Evolutionary conservation across 2,329 filamentous ascomycete species (phyloP), one percentile per base, ranked within the genome.

Genomic region (Arthrobotrys iridis): DNA sequence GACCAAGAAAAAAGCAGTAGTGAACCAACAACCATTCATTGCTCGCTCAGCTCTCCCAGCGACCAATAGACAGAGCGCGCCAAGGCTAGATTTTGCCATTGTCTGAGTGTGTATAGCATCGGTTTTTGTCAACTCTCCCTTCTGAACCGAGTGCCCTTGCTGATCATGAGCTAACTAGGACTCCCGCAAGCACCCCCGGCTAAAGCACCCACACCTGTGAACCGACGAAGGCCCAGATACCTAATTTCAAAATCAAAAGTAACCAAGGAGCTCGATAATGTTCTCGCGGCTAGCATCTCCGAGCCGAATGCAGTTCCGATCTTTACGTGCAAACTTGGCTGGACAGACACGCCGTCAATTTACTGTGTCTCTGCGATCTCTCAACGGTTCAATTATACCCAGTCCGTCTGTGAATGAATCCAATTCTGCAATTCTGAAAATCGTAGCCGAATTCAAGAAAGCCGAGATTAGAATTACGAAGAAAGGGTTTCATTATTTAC

Each of bases 361-460:
- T 35, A 8, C 48, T 15, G 4, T 35, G 20, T 20, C 28, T 22
- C 48, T 3, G 8, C 50, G 8, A 37, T n/a, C 15, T 24, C 24
- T 20, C n/a, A 35, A 18, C 10, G 28, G 18, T 24, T 37, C 8
- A 7, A 2, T 18, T 13, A 55, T 24, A 22, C 10, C 15, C 18
- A 37, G 37, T 11, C 30, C 30, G 3, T 37, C 50, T 10, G 28
- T 15, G 18, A n/a, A 55, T 1, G 50, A 37, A 37, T n/a, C 30
- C 18, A 15, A 35, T 37, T 28, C 50, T 37, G 50, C 30, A 55
- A 22, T 52, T 35, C n/a, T 4, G 10, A 45, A 28, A 4, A 45
- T 60, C 7, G 15, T 43, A 41, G 35, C 37, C 13, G 57, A 60
- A 20, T 60, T 60, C 37, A 30, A 45, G 37, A 60, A 60, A 20